A percentile compares a stretch with the other conserved stretches of the same genome.
Conservation (phyloP, 2,329 filamentous ascomycete species). For the Mariannaea elegans region DNA sequence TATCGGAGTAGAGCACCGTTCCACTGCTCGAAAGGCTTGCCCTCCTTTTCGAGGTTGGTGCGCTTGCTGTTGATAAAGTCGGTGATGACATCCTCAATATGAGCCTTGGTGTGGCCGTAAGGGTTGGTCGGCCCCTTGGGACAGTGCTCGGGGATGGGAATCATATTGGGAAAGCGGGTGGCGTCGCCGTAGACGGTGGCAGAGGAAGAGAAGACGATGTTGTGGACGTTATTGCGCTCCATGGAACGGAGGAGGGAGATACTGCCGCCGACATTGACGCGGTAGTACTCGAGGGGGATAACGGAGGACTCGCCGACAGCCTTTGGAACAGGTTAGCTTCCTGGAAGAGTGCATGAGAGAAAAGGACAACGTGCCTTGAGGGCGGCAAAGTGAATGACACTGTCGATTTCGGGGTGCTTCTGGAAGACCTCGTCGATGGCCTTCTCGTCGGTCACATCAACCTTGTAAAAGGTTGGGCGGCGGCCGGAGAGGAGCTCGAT, state of each 20-base stretch:
- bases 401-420: constrained; percentile 92
- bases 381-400: constrained; percentile 98
- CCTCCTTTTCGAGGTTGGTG: constrained; percentile 81
- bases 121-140: constrained; percentile 97
- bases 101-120: constrained; percentile 95
- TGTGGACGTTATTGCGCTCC: constrained; percentile 88
- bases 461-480: constrained; percentile 83
- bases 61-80: constrained; percentile 90
- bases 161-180: constrained; percentile 96
- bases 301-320: constrained; percentile 95
- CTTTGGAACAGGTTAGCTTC: constrained; percentile 54
- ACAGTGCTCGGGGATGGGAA: constrained; percentile 96
- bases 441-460: constrained; percentile 87
- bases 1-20: constrained; percentile 94
- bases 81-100: constrained; percentile 89
- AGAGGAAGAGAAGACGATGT: constrained; percentile 98
- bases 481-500: constrained; percentile 94
- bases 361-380: constrained; percentile 74
- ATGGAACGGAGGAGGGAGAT: constrained; percentile 87
- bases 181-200: constrained; percentile 99
- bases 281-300: constrained; percentile 97
- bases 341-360: not conserved
- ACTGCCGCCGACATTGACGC: constrained; percentile 94
- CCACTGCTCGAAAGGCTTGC: constrained; percentile 82
- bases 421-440: constrained; percentile 87